Evolutionary conservation across 768 basidiomycete genomes (phyloP).

Genomic region (Mycena olivaceomarginata): DNA sequence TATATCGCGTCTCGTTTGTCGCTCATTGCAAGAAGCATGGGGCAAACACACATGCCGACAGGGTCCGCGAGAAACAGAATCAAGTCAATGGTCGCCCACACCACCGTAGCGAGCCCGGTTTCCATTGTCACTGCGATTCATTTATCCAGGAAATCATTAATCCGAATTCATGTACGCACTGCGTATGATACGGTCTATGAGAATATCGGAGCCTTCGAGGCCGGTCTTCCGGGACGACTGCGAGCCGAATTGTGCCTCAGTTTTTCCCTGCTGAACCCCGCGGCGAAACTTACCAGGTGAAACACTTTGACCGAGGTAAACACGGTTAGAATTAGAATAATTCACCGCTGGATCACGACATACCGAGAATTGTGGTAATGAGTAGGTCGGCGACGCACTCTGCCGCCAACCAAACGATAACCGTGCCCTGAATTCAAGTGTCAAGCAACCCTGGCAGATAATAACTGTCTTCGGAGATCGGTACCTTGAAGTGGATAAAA

Average conservation of each 20-base stretch:
- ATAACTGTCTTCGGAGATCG: no score
- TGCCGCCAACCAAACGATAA: conserved; percentile 59
- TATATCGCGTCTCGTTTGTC: neutral
- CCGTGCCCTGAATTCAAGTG: conserved; percentile 36
- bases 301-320: neutral
- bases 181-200: conserved; percentile 61
- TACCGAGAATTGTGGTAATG: conserved; percentile 54
- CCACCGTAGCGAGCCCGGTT: conserved; percentile 58
- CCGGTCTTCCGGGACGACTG: conserved; percentile 56
- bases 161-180: conserved; percentile 44
- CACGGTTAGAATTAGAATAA: neutral
- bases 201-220: conserved; percentile 57
- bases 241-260: neutral
- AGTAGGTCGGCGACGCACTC: conserved; percentile 58
- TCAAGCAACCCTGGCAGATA: neutral
- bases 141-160: neutral
- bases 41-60: conserved; percentile 29
- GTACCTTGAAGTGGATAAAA: conserved; percentile 43
- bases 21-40: neutral
- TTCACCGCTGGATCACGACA: neutral
- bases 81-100: conserved; percentile 55
- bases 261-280: no score
- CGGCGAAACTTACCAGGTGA: conserved; percentile 12
- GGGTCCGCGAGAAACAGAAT: conserved; percentile 54
- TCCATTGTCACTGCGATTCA: conserved; percentile 56